Evolutionary conservation across 331 rosid genomes (phyloP).

Genomic region (Quercus tomentella): DNA sequence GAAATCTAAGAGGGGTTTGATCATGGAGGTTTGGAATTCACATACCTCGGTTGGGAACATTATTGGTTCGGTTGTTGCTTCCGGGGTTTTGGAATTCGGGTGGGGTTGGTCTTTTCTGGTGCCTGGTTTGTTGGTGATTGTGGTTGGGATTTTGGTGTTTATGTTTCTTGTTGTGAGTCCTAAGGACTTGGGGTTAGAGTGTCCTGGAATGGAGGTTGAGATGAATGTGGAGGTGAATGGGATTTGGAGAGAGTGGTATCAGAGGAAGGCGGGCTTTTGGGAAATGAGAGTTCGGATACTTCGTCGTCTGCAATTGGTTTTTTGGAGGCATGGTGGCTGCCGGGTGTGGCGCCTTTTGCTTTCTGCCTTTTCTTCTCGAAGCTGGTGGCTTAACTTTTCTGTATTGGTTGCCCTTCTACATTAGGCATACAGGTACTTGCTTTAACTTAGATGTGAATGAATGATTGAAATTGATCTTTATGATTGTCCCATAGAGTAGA

Average conservation of each 20-base stretch:
- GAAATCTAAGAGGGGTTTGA: slow-evolving; percentile 83
- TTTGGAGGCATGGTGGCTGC: slow-evolving; percentile 56
- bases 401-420: slow-evolving; percentile 63
- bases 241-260: slow-evolving; percentile 42
- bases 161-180: slow-evolving; percentile 81
- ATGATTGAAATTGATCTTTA: neutral
- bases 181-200: slow-evolving; percentile 52
- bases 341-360: slow-evolving; percentile 52
- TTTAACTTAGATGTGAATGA: neutral
- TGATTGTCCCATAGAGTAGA: neutral
- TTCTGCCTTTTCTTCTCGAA: slow-evolving; percentile 58
- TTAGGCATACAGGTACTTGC: slow-evolving; percentile 51
- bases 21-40: slow-evolving; percentile 90
- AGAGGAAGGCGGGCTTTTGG: slow-evolving; percentile 43
- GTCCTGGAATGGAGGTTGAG: slow-evolving; percentile 47
- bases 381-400: slow-evolving; percentile 62
- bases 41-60: slow-evolving; percentile 91
- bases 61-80: slow-evolving; percentile 71
- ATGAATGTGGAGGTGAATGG: slow-evolving; percentile 34
- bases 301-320: slow-evolving; percentile 53
- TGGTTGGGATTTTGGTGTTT: slow-evolving; percentile 59
- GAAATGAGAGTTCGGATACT: slow-evolving; percentile 29
- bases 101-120: slow-evolving; percentile 98
- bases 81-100: slow-evolving; percentile 71
- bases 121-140: slow-evolving; percentile 71